phyloP scores from a whole-genome alignment of 2,329 filamentous ascomycete genomes.

The Bipolaris oryzae region DNA sequence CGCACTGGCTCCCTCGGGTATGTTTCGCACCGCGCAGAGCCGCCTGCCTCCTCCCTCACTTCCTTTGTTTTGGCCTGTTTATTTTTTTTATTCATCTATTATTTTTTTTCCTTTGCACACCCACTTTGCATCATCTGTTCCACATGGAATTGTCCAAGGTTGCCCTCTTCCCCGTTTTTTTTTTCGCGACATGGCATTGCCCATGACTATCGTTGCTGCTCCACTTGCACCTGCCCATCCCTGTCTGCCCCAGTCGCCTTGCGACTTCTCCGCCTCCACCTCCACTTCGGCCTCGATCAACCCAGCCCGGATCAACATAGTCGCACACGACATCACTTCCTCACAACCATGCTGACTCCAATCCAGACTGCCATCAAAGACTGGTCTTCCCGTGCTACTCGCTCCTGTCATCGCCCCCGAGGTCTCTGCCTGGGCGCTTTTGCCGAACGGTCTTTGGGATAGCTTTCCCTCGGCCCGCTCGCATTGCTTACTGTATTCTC shows the following conservation, averaged over 20 bases:
- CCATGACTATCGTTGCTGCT: slow-evolving; percentile 19
- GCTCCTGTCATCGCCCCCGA: slow-evolving; percentile 24
- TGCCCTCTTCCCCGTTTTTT: slow-evolving; percentile 5
- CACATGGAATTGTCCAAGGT: slow-evolving; percentile 12
- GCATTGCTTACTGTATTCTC: neutral
- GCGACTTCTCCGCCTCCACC: slow-evolving; percentile 13
- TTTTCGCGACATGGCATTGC: slow-evolving; percentile 18
- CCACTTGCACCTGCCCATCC: slow-evolving; percentile 18
- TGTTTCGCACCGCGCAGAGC: slow-evolving; percentile 46
- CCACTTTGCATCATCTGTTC: slow-evolving; percentile 20
- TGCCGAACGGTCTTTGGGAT: slow-evolving; percentile 32
- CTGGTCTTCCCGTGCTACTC: slow-evolving; percentile 29
- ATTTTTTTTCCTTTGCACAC: no score
- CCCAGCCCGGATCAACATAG: slow-evolving; percentile 8
- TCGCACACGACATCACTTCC: neutral
- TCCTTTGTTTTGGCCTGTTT: slow-evolving; percentile 4
- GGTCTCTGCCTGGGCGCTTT: slow-evolving; percentile 24
- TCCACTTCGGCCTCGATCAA: slow-evolving; percentile 8
- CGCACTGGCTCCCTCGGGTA: slow-evolving; percentile 47
- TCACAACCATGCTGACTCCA: slow-evolving; percentile 33
- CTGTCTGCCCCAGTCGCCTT: slow-evolving; percentile 20
- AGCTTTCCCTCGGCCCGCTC: slow-evolving; percentile 14
- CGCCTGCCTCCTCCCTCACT: slow-evolving; percentile 36
- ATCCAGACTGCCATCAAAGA: slow-evolving; percentile 31
- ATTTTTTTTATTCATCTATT: neutral